Evolutionary conservation across 139 green algal genomes (phyloP).

Genomic region (Chlorella sp.): DNA sequence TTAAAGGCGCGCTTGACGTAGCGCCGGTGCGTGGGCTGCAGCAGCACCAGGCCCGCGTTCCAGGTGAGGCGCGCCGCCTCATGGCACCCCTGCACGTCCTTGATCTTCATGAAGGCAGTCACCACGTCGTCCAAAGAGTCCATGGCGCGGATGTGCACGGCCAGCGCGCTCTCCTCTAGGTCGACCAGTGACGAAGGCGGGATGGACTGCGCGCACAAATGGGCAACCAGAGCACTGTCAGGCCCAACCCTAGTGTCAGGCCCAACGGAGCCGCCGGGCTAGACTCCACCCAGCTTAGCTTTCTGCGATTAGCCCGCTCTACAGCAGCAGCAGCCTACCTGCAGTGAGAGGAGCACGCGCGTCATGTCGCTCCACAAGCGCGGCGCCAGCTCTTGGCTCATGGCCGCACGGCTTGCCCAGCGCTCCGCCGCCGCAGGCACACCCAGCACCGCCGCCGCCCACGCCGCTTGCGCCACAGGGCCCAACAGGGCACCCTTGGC

Average conservation of each 20-base stretch:
- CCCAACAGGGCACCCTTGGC: constrained; percentile 32
- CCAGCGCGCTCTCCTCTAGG: constrained; percentile 5
- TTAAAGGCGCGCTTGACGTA: constrained; percentile 44
- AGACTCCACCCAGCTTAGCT: too few relatives aligned
- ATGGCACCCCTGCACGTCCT: constrained; percentile 49
- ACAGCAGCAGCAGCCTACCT: too few relatives aligned
- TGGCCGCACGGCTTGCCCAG: constrained; percentile 30
- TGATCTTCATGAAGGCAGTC: constrained; percentile 39
- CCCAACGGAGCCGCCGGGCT: too few relatives aligned
- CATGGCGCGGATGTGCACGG: constrained; percentile 9
- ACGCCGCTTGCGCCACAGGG: constrained; percentile 41
- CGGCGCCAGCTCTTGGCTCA: constrained; percentile 15
- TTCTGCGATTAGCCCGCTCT: too few relatives aligned
- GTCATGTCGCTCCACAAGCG: constrained; percentile 45
- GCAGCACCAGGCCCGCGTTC: constrained; percentile 53
- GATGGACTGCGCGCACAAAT: not conserved
- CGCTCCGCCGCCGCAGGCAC: constrained; percentile 2
- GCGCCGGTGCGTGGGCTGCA: constrained; percentile 35
- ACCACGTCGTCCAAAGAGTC: constrained; percentile 21
- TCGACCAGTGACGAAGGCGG: not conserved
- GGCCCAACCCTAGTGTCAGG: too few relatives aligned
- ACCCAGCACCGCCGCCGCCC: constrained; percentile 37
- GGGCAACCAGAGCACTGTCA: too few relatives aligned
- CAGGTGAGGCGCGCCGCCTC: constrained; percentile 42
- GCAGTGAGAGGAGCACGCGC: constrained; percentile 25